Base-by-base conservation (phyloP, 257 asterid genomes). In the Ophiorrhiza pumila region DNA sequence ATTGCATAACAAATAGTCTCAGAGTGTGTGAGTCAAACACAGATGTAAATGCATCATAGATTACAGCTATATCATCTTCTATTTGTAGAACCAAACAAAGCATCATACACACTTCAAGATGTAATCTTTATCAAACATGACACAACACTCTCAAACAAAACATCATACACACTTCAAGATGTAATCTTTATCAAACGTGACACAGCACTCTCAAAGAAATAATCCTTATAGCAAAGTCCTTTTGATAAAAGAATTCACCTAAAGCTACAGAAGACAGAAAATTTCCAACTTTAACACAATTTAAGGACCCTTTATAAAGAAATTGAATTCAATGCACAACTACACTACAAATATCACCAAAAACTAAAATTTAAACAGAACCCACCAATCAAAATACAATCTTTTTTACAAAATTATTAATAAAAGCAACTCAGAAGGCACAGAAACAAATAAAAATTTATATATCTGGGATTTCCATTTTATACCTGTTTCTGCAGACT, bases 401-500 rank as follows among this genome's bases (percentile, higher is more conserved):
- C 76, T 80, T 81, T 49, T 5, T 3, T 58, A 2, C 53, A 46
- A 27, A 76, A 74, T n/a, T n/a, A n/a, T n/a, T n/a, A n/a, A n/a
- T n/a, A 45, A 53, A 53, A 71, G 45, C 45, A 43, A 49, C 46
- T 37, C n/a, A 68, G 65, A 59, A 45, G 66, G 65, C n/a, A 68
- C 37, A 68, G 41, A 25, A 50, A 65, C 8, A 60, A 63, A 12
- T 5, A 18, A 34, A 66, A 65, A n/a, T n/a, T 32, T 39, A 5
- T 5, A 4, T 7, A 23, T n/a, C 25, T 25, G 39, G 2, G 61
- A 72, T 67, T 22, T n/a, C 39, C 45, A 47, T 9, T 29, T 7
- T 25, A 46, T 74, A 89, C 97, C 92, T 91, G 95, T 64, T 64
- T 75, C 82, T 86, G 96, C 69, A 91, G 82, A 67, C 58, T 73